phyloP scores from a whole-genome alignment of 192 early-diverging fungal species.

The Entophlyctis luteolus region DNA sequence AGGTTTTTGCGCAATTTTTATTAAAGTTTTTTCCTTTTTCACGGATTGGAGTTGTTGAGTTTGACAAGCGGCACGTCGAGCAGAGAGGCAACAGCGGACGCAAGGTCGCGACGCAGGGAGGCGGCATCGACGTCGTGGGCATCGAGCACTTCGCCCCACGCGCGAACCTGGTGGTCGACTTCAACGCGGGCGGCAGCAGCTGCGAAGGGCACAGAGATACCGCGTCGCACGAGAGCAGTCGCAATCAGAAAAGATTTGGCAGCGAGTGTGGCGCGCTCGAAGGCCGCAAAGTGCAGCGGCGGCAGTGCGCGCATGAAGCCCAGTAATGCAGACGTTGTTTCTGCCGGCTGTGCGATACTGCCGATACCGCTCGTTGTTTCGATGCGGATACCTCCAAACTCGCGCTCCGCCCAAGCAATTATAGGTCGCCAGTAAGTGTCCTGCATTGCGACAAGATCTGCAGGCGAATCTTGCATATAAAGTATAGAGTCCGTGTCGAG shows the following conservation, averaged over 20 bases:
- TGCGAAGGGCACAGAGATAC: slow-evolving; percentile 69
- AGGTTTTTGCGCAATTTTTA: too few relatives aligned
- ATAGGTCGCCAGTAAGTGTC: slow-evolving; percentile 74
- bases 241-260: slow-evolving; percentile 90
- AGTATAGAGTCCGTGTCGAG: slow-evolving; percentile 87
- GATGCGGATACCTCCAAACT: slow-evolving; percentile 68
- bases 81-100: background rate
- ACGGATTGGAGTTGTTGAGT: too few relatives aligned
- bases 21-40: too few relatives aligned
- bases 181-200: slow-evolving; percentile 79
- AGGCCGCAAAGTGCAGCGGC: slow-evolving; percentile 41
- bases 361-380: slow-evolving; percentile 70
- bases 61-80: too few relatives aligned
- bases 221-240: slow-evolving; percentile 77
- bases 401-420: slow-evolving; percentile 65
- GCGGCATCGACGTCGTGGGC: slow-evolving; percentile 26
- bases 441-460: slow-evolving; percentile 76
- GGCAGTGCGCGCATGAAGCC: background rate
- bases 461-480: slow-evolving; percentile 77
- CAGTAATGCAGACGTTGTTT: slow-evolving; percentile 56
- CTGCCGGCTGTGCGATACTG: slow-evolving; percentile 59
- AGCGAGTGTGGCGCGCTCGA: slow-evolving; percentile 80
- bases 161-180: slow-evolving; percentile 77
- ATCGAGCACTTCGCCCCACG: slow-evolving; percentile 90
- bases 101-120: slow-evolving; percentile 11